Evolutionary conservation across 2,329 filamentous ascomycete genomes (phyloP), one percentile per base, ranked within the genome.

Genomic region (Aspergillus eucalypticola): DNA sequence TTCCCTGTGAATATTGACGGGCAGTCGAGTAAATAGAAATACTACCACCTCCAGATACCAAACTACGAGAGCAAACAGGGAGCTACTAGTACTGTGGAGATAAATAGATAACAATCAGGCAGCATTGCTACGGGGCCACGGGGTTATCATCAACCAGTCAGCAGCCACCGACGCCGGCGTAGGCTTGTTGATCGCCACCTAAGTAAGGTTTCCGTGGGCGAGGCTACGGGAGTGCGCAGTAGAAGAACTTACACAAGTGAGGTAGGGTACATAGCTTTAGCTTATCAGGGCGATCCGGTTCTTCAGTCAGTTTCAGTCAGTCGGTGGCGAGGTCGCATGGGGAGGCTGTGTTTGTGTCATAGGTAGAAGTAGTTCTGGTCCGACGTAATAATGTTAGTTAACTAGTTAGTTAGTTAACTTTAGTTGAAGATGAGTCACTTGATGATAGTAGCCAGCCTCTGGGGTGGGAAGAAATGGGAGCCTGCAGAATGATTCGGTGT

Each of bases 241-340:
- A 19, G 15, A 19, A 8, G 6, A 23, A 11, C 23, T 15, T 13
- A 21, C n/a, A 21, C 15, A 23, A 23, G 17, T 29, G 8, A 29
- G 10, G 25, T 27, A 27, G 25, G 25, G 25, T 27, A 27, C 25
- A 27, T 8, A 27, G 25, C 25, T 27, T 27, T 29, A 27, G 46
- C 46, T 50, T 50, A 50, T 50, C 46, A 50, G 46, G 46, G 46
- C 46, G 46, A 50, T 50, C 46, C 25, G 46, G 46, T 50, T 50
- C 46, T 32, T 50, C 46, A 50, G 7, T 19, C n/a, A 35, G 32
- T 35, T 27, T 27, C 32, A 35, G 41, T 11, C 17, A 44, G 41
- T 44, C 17, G 23, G 23, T 50, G 46, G 46, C 46, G 27, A 50
- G 46, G 46, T 50, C 46, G 46, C 25, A 50, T 50, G 46, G 46